A percentile compares a stretch with the other conserved stretches of the same genome.
These are phyloP conservation scores for Pseudofabraea citricarpa DNA, from an alignment of 2,329 filamentous ascomycete genomes.

Conservation along the genomic window DNA sequence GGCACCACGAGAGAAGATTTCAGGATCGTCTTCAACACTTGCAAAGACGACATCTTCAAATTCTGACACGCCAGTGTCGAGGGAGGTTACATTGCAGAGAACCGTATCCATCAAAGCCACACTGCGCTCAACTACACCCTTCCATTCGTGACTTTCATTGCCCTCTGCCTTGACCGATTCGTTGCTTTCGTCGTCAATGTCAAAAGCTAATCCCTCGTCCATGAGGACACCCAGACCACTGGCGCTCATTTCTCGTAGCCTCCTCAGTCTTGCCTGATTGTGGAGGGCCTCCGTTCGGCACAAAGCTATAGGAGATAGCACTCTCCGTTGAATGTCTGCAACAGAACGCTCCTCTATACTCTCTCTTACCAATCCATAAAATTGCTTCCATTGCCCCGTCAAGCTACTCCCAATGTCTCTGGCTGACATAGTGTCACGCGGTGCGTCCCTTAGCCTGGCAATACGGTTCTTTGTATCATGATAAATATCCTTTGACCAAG, in stretches of 20 bases:
- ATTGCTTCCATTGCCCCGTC: conserved; percentile 56
- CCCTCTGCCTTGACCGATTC: conserved; percentile 39
- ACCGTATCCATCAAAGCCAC: conserved; percentile 85
- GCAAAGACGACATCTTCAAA: conserved; percentile 64
- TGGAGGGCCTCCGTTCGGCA: conserved; percentile 68
- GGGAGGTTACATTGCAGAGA: conserved; percentile 62
- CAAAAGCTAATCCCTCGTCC: conserved; percentile 74
- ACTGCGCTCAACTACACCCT: conserved; percentile 72
- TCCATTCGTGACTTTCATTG: conserved; percentile 51
- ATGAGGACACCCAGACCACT: conserved; percentile 84
- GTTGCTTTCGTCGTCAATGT: conserved; percentile 51
- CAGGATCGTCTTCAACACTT: conserved; percentile 56
- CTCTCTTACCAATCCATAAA: conserved; percentile 76
- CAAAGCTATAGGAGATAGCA: conserved; percentile 74
- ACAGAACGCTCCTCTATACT: conserved; percentile 71
- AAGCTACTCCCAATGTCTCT: conserved; percentile 29
- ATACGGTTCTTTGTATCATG: conserved; percentile 37
- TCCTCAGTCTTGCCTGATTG: conserved; percentile 68
- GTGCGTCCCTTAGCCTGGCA: conserved; percentile 21
- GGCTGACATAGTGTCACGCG: conserved; percentile 20
- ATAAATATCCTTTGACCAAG: conserved; percentile 67
- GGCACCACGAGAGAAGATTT: conserved; percentile 47
- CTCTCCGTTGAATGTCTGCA: conserved; percentile 62
- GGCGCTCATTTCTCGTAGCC: conserved; percentile 74
- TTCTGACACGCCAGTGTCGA: conserved; percentile 57